phyloP scores from a whole-genome alignment of 2,329 filamentous ascomycete species.

The Diaporthe velutina region DNA sequence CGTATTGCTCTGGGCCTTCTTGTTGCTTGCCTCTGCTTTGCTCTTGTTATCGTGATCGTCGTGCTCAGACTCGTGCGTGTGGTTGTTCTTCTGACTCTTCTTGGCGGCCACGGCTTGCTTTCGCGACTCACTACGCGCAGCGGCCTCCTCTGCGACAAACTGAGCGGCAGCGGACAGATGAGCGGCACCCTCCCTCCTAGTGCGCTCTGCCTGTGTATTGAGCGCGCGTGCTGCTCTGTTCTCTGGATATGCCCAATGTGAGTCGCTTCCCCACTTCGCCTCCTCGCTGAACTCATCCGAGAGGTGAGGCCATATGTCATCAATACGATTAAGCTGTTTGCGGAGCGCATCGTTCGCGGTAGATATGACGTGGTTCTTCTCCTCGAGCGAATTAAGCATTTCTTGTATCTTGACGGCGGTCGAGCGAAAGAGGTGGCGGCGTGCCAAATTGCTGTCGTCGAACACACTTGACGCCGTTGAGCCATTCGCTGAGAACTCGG shows the following conservation, averaged over 20 bases:
- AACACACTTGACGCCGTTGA: constrained; percentile 60
- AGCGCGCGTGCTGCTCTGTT: constrained; percentile 76
- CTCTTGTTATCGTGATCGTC: constrained; percentile 74
- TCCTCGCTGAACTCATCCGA: constrained; percentile 94
- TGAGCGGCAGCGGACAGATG: constrained; percentile 83
- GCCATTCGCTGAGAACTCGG: constrained; percentile 58
- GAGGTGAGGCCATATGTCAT: constrained; percentile 88
- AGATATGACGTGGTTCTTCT: constrained; percentile 97
- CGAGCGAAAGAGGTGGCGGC: constrained; percentile 82
- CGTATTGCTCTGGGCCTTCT: constrained; percentile 71
- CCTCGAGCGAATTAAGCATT: constrained; percentile 91
- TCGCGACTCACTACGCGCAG: constrained; percentile 84
- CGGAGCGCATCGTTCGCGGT: constrained; percentile 92
- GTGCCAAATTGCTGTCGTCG: constrained; percentile 71
- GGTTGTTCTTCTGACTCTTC: constrained; percentile 71
- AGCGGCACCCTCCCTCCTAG: constrained; percentile 82
- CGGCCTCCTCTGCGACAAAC: constrained; percentile 84
- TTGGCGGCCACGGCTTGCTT: constrained; percentile 86
- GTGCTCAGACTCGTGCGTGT: constrained; percentile 82
- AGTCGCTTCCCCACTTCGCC: constrained; percentile 89
- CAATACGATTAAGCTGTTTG: constrained; percentile 85
- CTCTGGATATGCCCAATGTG: constrained; percentile 95
- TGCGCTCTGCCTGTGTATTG: constrained; percentile 76
- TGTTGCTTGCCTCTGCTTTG: constrained; percentile 63
- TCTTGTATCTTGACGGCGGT: constrained; percentile 84